Conservation (phyloP, 768 basidiomycete genomes). For the Paxillus involutus region DNA sequence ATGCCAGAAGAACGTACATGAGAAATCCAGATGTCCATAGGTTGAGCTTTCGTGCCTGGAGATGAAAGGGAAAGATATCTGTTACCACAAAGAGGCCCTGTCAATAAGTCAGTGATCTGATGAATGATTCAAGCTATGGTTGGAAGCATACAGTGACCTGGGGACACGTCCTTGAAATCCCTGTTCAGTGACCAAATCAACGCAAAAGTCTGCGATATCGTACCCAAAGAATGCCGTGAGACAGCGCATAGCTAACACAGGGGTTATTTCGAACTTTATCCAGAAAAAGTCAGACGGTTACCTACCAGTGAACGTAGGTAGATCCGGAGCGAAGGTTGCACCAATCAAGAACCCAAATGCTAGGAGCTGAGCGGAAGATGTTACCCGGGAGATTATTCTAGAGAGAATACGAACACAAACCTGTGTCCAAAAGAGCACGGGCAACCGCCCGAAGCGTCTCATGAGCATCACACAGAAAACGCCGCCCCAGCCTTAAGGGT, state of each 20-base stretch:
- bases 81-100: constrained; percentile 47
- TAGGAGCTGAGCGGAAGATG: constrained; percentile 30
- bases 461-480: constrained; percentile 29
- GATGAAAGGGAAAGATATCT: constrained; percentile 54
- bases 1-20: constrained; percentile 44
- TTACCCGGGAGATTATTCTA: not conserved
- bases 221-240: constrained; percentile 33
- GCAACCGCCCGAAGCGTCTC: constrained; percentile 29
- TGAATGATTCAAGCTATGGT: not conserved
- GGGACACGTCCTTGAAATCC: constrained; percentile 42
- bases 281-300: not conserved
- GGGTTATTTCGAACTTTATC: not conserved
- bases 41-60: constrained; percentile 51
- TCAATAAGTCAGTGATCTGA: not conserved
- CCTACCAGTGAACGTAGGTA: constrained; percentile 48
- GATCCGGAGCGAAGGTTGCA: constrained; percentile 49
- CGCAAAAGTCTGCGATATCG: not conserved
- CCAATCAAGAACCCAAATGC: constrained; percentile 49
- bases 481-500: constrained; percentile 28
- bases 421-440: constrained; percentile 33
- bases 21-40: constrained; percentile 56
- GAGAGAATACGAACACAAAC: not conserved
- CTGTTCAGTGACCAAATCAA: not conserved
- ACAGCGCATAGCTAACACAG: constrained; percentile 29
- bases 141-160: constrained; percentile 42